phyloP scores from a whole-genome alignment of 2,329 filamentous ascomycete species.

The Tolypocladium paradoxum region DNA sequence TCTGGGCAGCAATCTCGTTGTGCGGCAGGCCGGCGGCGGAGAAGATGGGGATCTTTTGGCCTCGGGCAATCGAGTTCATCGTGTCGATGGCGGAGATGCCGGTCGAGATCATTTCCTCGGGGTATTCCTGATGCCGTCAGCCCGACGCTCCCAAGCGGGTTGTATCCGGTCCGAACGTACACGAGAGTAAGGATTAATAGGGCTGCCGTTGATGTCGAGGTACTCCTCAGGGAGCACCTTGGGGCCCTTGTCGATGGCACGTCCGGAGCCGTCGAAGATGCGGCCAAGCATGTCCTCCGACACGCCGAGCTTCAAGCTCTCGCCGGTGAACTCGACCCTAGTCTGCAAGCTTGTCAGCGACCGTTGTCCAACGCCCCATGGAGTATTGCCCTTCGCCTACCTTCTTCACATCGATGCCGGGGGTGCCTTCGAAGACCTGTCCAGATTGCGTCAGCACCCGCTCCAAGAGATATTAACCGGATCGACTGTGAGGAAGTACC shows the following conservation, averaged over 20 bases:
- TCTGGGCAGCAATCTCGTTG: constrained; percentile 98
- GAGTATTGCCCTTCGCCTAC: constrained; percentile 31
- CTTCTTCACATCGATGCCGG: constrained; percentile 99
- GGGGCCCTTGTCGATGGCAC: constrained; percentile 96
- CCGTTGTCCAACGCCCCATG: not conserved
- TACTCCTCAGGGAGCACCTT: constrained; percentile 98
- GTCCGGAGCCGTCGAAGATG: constrained; percentile 96
- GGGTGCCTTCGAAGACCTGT: constrained; percentile 93
- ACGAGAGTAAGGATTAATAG: constrained; percentile 96
- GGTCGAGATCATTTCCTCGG: constrained; percentile 99
- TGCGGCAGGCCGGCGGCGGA: constrained; percentile 95
- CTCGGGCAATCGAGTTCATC: constrained; percentile 96
- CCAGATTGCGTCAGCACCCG: constrained; percentile 12
- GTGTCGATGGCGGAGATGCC: constrained; percentile 99
- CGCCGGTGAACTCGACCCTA: constrained; percentile 91
- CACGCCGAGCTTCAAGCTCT: constrained; percentile 96
- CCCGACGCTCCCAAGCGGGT: not conserved
- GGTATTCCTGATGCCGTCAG: constrained; percentile 61
- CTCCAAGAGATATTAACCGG: not conserved
- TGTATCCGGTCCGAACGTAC: constrained; percentile 33
- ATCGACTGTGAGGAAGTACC: constrained; percentile 39
- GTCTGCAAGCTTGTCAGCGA: constrained; percentile 46
- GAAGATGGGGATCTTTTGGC: constrained; percentile 99
- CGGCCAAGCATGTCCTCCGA: constrained; percentile 99
- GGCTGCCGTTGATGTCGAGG: constrained; percentile 96